These are phyloP conservation scores for Dorcoceras hygrometricum DNA, from an alignment of 257 asterid species.

Conservation along the genomic window DNA sequence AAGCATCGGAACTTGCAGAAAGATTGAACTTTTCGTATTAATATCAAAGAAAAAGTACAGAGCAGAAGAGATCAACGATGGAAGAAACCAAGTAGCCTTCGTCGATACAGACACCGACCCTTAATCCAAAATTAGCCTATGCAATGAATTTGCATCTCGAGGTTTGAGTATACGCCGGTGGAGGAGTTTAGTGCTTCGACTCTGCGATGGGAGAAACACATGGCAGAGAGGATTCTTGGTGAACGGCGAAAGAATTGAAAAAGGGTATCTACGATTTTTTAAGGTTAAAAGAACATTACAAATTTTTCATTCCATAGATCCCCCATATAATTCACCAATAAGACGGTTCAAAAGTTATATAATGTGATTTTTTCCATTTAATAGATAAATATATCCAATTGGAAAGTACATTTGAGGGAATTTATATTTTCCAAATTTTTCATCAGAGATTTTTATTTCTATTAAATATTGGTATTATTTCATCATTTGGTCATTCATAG, in stretches of 20 bases:
- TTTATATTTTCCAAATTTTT: no score
- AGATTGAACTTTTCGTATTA: neutral
- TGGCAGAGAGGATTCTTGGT: neutral
- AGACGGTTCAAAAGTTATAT: no score
- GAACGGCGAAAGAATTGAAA: neutral
- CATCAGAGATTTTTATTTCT: no score
- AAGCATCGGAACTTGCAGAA: neutral
- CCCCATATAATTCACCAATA: no score
- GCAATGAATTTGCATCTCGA: neutral
- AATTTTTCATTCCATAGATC: no score
- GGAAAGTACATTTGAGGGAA: no score
- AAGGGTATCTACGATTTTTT: no score
- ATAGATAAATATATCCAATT: no score
- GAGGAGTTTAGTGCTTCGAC: neutral
- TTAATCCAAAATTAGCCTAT: neutral
- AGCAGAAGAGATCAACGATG: neutral
- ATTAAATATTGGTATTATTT: no score
- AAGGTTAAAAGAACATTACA: no score
- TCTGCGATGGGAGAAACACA: neutral
- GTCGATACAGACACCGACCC: neutral
- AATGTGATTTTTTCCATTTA: no score
- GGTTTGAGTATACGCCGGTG: neutral
- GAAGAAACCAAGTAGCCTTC: neutral
- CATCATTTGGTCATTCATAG: no score
- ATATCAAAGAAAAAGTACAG: neutral